Conservation (phyloP, 345 rosid genomes). For the Corchorus capsularis region DNA sequence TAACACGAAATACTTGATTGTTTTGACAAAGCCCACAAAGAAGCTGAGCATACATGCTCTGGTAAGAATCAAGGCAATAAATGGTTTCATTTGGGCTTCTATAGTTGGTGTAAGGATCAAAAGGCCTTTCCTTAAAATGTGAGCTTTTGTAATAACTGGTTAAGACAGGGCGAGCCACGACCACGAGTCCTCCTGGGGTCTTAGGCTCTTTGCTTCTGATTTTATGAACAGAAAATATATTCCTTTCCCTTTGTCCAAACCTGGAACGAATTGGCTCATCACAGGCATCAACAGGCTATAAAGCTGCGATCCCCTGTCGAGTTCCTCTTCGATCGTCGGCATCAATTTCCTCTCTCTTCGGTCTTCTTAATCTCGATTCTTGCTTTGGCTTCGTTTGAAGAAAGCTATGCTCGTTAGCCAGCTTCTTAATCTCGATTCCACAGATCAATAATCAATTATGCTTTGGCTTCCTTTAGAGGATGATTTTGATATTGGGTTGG, state of each 20-base stretch:
- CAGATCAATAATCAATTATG: too few relatives aligned
- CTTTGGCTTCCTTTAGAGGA: too few relatives aligned
- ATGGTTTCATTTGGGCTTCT: slow-evolving; percentile 62
- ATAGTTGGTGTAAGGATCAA: slow-evolving; percentile 53
- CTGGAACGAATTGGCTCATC: too few relatives aligned
- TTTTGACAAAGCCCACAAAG: slow-evolving; percentile 57
- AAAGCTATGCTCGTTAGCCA: too few relatives aligned
- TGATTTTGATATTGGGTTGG: too few relatives aligned
- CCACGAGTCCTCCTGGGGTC: slow-evolving; percentile 57
- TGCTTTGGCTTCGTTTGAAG: too few relatives aligned
- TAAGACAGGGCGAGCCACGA: slow-evolving; percentile 63
- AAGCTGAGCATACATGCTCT: slow-evolving; percentile 63
- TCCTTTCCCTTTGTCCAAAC: too few relatives aligned
- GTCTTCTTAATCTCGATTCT: too few relatives aligned
- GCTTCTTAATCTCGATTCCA: too few relatives aligned
- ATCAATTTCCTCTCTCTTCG: slow-evolving; percentile 55
- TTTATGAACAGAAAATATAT: too few relatives aligned
- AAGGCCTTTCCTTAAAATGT: slow-evolving; percentile 50
- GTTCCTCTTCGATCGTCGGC: slow-evolving; percentile 61
- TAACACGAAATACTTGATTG: slow-evolving; percentile 52
- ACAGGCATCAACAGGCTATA: slow-evolving; percentile 61
- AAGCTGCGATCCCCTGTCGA: slow-evolving; percentile 49
- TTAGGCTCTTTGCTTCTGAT: slow-evolving; percentile 50
- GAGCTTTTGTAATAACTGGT: slow-evolving; percentile 63
- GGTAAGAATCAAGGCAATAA: slow-evolving; percentile 56